Percentiles rank a stretch among this genome's conserved stretches.
Conservation (phyloP, 352 stramenopile species). For the Globisporangium iwayamae region DNA sequence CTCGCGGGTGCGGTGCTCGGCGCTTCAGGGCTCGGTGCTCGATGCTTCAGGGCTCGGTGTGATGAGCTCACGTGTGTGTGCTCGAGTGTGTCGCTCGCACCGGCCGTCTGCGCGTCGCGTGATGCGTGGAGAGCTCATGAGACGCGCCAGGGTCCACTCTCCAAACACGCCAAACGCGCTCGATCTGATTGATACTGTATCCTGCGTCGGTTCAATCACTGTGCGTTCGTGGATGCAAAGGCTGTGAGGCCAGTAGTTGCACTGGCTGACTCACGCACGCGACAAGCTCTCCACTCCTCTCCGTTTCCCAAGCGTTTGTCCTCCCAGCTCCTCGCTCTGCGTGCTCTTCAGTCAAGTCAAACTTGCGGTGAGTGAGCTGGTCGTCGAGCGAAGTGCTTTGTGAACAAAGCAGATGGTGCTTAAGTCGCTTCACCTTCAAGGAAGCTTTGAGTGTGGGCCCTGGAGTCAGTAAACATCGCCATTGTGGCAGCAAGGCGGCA, state of each 20-base stretch:
- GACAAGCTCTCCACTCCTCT: neutral
- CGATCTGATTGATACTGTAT: neutral
- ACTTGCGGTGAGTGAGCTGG: neutral
- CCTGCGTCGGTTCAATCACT: neutral
- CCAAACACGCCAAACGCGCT: neutral
- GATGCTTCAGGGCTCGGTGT: neutral
- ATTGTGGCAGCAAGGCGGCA: neutral
- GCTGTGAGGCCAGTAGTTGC: neutral
- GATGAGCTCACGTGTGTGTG: neutral
- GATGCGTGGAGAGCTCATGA: neutral
- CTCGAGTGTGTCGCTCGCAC: neutral
- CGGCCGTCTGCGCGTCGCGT: neutral
- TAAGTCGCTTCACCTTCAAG: neutral
- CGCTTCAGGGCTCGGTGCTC: too few relatives aligned
- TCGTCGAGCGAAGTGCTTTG: neutral
- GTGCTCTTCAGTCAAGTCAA: neutral
- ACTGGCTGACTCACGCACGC: neutral
- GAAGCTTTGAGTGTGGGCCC: neutral
- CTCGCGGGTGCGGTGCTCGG: neutral
- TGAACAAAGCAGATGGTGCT: conserved; percentile 3
- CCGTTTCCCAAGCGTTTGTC: neutral
- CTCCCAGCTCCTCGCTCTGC: neutral
- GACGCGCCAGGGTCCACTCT: neutral
- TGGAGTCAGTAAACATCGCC: neutral
- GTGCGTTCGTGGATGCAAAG: neutral